Percentiles rank a stretch among this genome's conserved stretches.
phyloP scores from a whole-genome alignment of 2,329 filamentous ascomycete genomes.

The Arthrinium phaeospermum region DNA sequence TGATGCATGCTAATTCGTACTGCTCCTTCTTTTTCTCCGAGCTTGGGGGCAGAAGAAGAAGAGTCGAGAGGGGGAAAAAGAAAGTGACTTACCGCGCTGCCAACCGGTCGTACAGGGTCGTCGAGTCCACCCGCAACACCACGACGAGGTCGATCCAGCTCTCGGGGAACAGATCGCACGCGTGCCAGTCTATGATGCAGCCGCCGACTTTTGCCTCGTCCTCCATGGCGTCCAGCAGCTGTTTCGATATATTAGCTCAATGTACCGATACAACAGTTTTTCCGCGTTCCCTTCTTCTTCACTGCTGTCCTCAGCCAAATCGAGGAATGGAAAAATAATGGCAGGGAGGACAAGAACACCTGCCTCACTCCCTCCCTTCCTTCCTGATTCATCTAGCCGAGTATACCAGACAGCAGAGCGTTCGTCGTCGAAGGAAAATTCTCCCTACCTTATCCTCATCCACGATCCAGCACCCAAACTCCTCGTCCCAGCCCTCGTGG shows the following conservation, averaged over 20 bases:
- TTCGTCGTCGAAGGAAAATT: no score
- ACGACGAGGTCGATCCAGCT: conserved; percentile 96
- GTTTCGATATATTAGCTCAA: conserved; percentile 15
- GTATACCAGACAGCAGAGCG: not conserved
- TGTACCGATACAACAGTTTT: conserved; percentile 21
- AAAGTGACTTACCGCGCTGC: conserved; percentile 65
- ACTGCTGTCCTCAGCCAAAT: not conserved
- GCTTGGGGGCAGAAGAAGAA: not conserved
- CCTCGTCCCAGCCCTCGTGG: conserved; percentile 86
- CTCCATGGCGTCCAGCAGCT: conserved; percentile 90
- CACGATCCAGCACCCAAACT: conserved; percentile 87
- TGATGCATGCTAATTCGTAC: not conserved
- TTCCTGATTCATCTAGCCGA: not conserved
- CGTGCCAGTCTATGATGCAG: conserved; percentile 96
- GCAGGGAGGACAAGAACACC: conserved; percentile 20
- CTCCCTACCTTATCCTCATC: conserved; percentile 87
- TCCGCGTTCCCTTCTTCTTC: no score
- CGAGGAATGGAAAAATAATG: conserved; percentile 19
- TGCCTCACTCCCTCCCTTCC: no score
- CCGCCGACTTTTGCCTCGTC: conserved; percentile 79
- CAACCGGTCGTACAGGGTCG: conserved; percentile 83
- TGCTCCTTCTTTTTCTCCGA: not conserved
- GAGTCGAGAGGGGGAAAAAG: not conserved
- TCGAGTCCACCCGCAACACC: conserved; percentile 83
- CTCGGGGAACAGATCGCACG: conserved; percentile 91